Conservation (phyloP, 495 filamentous ascomycete genomes). For the Xeromyces bisporus region DNA sequence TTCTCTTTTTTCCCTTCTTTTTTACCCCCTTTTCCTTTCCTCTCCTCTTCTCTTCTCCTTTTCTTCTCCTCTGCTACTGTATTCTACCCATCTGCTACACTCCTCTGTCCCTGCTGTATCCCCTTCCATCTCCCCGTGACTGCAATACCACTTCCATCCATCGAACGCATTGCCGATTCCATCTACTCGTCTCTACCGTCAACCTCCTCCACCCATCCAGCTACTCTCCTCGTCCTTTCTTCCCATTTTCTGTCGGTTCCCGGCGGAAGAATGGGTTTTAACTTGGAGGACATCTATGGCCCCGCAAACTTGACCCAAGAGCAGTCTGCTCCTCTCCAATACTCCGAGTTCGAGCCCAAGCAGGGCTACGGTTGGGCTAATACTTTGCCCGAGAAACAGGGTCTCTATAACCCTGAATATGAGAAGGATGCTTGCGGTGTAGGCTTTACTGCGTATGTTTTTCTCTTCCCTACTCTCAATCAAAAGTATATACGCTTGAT, state of each 20-base stretch:
- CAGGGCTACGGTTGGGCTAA: slow-evolving; percentile 86
- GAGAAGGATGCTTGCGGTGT: slow-evolving; percentile 99
- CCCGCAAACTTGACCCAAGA: slow-evolving; percentile 42
- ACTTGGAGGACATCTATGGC: slow-evolving; percentile 49
- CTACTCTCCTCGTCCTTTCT: slow-evolving; percentile 7
- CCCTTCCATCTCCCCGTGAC: slow-evolving; percentile 2
- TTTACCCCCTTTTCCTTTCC: slow-evolving; percentile 8
- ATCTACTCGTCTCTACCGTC: slow-evolving; percentile 1
- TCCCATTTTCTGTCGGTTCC: slow-evolving; percentile 29
- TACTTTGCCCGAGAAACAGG: slow-evolving; percentile 90
- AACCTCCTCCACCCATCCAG: slow-evolving; percentile 7
- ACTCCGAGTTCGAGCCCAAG: slow-evolving; percentile 82
- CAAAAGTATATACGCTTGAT: not conserved
- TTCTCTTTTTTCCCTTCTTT: slow-evolving; percentile 2
- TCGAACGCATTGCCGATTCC: too few relatives aligned
- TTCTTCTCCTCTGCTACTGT: slow-evolving; percentile 12
- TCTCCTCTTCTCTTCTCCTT: slow-evolving; percentile 13
- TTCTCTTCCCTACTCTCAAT: not conserved
- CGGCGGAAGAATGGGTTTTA: slow-evolving; percentile 50
- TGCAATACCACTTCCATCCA: not conserved
- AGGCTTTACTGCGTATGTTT: slow-evolving; percentile 87
- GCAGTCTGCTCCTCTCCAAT: slow-evolving; percentile 38
- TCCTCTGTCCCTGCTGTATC: slow-evolving; percentile 7
- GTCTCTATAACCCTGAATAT: slow-evolving; percentile 87
- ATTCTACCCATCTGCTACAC: slow-evolving; percentile 6